A percentile compares a stretch with the other conserved stretches of the same genome.
Evolutionary conservation across 768 basidiomycete species (phyloP).

Genomic region (Podaxis sp.): DNA sequence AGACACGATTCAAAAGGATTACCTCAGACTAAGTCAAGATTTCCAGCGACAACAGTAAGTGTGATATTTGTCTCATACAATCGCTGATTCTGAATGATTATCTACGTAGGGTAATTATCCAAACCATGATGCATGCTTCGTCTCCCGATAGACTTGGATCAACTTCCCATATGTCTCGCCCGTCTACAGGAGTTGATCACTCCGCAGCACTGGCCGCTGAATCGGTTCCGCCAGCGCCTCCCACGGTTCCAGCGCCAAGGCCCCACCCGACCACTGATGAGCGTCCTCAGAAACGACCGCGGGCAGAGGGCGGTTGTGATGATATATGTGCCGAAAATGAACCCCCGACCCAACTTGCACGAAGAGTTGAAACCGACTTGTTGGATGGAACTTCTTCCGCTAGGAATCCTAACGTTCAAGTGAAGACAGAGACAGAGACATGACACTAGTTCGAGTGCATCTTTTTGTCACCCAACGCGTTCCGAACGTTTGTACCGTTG

Average conservation of each 20-base stretch:
- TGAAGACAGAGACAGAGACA: not conserved
- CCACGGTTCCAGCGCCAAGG: not conserved
- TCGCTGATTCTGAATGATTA: not conserved
- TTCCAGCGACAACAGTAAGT: conserved; percentile 19
- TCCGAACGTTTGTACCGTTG: too few species aligned
- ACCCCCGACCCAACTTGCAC: not conserved
- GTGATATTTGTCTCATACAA: not conserved
- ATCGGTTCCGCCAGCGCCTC: not conserved
- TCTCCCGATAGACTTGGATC: not conserved
- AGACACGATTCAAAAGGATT: conserved; percentile 24
- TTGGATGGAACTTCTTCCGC: not conserved
- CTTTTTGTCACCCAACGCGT: too few species aligned
- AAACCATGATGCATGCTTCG: not conserved
- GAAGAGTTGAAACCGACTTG: not conserved
- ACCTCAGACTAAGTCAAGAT: conserved; percentile 19
- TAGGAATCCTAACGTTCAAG: not conserved
- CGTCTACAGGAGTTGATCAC: not conserved
- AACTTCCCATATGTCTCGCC: not conserved
- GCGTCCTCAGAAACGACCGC: conserved; percentile 1
- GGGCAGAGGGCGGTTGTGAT: not conserved
- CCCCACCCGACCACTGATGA: not conserved
- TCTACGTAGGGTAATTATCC: not conserved
- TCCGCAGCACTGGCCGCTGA: not conserved
- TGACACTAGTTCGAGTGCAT: not conserved
- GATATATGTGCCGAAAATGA: not conserved